Evolutionary conservation across 1,284 basidiomycete genomes (phyloP), one percentile per base, ranked within the genome.

Genomic region (Pyrrhoderma noxium): DNA sequence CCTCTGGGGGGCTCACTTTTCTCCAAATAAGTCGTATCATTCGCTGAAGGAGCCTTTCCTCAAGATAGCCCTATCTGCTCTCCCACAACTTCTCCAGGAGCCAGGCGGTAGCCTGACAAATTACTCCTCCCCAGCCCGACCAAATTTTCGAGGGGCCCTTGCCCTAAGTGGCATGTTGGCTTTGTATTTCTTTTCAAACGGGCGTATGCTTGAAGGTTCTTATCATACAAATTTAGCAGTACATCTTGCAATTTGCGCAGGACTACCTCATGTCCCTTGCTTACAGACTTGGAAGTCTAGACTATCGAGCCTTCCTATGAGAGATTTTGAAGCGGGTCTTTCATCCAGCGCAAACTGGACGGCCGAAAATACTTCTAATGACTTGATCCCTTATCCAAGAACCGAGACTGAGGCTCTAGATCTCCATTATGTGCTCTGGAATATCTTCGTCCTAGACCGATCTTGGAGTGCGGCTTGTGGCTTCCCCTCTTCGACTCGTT

Each of bases 1-100:
- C 21, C 49, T 55, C 8, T 55, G 54, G 54, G 53, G 54, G 2
- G 43, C 42, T 4, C 54, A 55, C 21, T 55, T 55, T 37, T 51
- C 50, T 13, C 31, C 36, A 9, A 19, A 43, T 40, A 19, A 47
- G 18, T 11, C 39, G 16, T 18, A 44, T 19, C 38, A 42, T 5
- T 35, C 21, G 8, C 23, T 41, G 3, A 52, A 49, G 21, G 18
- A 42, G 14, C 36, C 37, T 9, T 49, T 52, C 22, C 39, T 55
- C 11, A 38, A 34, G 9, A 21, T 39, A 22, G 41, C 54, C 5
- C 39, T 55, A 16, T 46, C 38, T n/a, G 27, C 31, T 16, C 38
- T 55, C 3, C 50, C 49, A 8, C 16, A 44, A 11, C 22, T 55
- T n/a, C 45, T 55, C 22, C 51, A 37, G 22, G 27, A 38, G 27